A percentile compares a stretch with the other conserved stretches of the same genome.
These are phyloP conservation scores for Benincasa hispida DNA, from an alignment of 306 rosid species.

Conservation along the genomic window DNA sequence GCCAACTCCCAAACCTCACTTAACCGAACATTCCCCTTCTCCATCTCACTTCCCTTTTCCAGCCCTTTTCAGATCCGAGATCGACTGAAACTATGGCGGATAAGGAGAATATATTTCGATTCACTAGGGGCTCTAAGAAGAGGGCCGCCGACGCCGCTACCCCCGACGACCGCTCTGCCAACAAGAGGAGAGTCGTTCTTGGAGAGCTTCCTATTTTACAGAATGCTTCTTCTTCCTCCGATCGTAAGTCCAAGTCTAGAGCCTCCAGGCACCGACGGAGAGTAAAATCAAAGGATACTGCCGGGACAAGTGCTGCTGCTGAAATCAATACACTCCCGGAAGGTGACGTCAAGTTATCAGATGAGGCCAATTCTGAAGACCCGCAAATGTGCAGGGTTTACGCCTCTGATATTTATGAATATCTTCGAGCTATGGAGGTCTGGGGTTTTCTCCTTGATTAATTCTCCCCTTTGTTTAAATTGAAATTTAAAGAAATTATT, in stretches of 20 bases:
- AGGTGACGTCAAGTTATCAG: background rate
- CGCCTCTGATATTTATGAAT: slow-evolving; percentile 53
- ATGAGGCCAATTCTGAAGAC: slow-evolving; percentile 17
- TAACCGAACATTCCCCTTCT: background rate
- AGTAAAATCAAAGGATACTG: background rate
- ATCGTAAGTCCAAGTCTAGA: background rate
- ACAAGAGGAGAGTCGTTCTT: slow-evolving; percentile 9
- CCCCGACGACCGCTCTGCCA: background rate
- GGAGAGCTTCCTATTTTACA: slow-evolving; percentile 13
- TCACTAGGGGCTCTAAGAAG: background rate
- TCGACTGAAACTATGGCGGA: background rate
- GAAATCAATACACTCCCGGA: background rate
- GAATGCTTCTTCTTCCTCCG: background rate
- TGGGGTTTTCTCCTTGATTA: background rate
- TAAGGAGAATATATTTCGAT: slow-evolving; percentile 3
- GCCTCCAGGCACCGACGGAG: background rate
- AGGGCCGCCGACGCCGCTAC: background rate
- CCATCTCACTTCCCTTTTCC: background rate
- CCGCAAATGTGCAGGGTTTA: slow-evolving; percentile 50
- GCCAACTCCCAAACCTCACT: background rate
- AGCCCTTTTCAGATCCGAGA: background rate
- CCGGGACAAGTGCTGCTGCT: background rate
- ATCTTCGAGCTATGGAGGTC: slow-evolving; percentile 70
- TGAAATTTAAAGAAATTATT: background rate
- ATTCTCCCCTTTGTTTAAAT: background rate